A percentile compares a stretch with the other conserved stretches of the same genome.
These are phyloP conservation scores for Penicillium egyptiacum DNA, from an alignment of 495 filamentous ascomycete species.

Conservation along the genomic window DNA sequence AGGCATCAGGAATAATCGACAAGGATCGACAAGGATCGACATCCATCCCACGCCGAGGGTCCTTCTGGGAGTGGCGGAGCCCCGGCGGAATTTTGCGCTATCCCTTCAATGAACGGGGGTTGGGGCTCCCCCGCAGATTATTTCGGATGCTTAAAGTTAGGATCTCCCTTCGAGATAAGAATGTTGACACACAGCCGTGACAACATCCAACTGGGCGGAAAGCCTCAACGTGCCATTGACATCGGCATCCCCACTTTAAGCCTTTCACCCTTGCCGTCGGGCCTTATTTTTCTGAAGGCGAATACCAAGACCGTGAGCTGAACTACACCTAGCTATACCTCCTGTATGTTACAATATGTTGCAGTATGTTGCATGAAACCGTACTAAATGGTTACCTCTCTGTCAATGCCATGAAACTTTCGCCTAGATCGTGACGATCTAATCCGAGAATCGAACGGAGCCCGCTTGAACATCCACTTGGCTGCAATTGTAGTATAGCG, in stretches of 20 bases:
- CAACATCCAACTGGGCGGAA: neutral
- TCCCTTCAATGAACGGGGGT: neutral
- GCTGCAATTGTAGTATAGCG: neutral
- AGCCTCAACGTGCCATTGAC: neutral
- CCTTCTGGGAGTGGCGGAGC: neutral
- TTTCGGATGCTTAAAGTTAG: constrained; percentile 4
- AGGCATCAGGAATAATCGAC: neutral
- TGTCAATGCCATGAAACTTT: neutral
- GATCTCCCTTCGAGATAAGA: constrained; percentile 8
- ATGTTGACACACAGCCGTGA: constrained; percentile 7
- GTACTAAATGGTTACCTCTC: neutral
- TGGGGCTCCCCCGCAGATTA: neutral
- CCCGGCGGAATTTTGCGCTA: neutral
- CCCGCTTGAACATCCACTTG: neutral
- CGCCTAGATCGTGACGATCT: neutral
- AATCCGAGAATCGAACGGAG: neutral
- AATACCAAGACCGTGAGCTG: neutral
- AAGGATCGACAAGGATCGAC: neutral
- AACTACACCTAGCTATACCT: neutral
- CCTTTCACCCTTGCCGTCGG: neutral
- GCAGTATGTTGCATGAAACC: neutral
- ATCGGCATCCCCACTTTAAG: neutral
- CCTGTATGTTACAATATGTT: neutral
- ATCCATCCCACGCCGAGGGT: neutral
- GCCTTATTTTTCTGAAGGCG: neutral